Base-by-base conservation (phyloP, 768 basidiomycete species). In the Cyclocybe aegerita region DNA sequence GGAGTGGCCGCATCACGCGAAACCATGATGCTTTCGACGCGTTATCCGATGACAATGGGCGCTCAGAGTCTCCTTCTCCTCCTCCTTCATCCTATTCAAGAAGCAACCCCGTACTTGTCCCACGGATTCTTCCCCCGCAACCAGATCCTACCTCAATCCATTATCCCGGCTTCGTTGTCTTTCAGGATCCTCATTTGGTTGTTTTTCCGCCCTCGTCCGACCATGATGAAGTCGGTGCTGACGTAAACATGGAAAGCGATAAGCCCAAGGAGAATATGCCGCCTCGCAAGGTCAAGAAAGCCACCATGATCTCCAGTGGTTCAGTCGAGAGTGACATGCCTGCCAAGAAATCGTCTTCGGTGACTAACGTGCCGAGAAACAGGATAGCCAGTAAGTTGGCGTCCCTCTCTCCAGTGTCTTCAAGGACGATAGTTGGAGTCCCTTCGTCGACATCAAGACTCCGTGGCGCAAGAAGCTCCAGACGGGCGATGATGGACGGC, bases 151-250 rank as follows among this genome's bases (percentile, higher is more conserved):
- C 77, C 39, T 85, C 83, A 11, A 70, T 76, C 35, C 86, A 87
- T 57, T 86, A 85, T 62, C 86, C 86, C 9, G 85, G 86, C 11
- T 88, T 88, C 57, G 65, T 69, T 35, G 76, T 86, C 39, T 76
- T 77, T 58, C 77, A 69, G 58, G 85, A 87, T 56, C 57, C 70
- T n/a, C 61, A 70, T 43, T 49, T 63, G 35, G 39, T 63, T n/a
- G 48, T 62, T 23, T 63, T 54, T 34, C 37, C 52, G 9, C 12
- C 48, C 10, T 49, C 30, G 38, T 16, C 30, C n/a, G 42, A n/a
- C 50, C 33, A 32, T 39, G 43, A 53, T 31, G n/a, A 35, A 15
- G n/a, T 31, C 7, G 45, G 46, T 9, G 34, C 39, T 32, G 43
- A 48, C 23, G 39, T 36, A 16, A 48, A 58, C 7, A 37, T 48